Base-by-base conservation (phyloP, 2,329 filamentous ascomycete species). In the Cladophialophora psammophila region DNA sequence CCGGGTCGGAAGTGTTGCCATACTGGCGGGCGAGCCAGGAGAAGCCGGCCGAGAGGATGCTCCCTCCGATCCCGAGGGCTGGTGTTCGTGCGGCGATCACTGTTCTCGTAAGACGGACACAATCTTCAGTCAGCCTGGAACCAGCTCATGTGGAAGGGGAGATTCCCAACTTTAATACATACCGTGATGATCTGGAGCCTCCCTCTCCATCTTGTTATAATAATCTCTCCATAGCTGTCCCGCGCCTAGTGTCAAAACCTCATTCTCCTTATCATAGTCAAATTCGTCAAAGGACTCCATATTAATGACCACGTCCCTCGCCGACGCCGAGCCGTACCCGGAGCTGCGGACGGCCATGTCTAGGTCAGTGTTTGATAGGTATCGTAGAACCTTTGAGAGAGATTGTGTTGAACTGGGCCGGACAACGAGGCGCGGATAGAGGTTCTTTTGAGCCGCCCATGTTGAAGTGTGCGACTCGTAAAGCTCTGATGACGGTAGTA, bases 61-160 rank as follows among this genome's bases (percentile, higher is more conserved):
- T 73, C 0, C 80, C 80, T 2, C 75, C 75, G 5, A 81, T 78
- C 7, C 80, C 79, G 6, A 82, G 75, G 69, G 74, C 78, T 0
- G 76, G 76, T 26, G 76, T 78, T 32, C 79, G 72, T 1, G 78
- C 76, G 1, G 76, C 75, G 0, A 80, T 72, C 15, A 78, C 76
- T 72, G 32, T 13, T 61, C 31, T 45, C 48, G 48, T 9, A 68
- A 38, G 2, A 34, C 1, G 32, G 9, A 13, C 10, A 18, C 3
- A 31, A 55, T n/a, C 4, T 35, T 55, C 15, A n/a, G 52, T n/a
- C 15, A 55, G 52, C 52, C 20, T 12, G 15, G 10, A 57, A 9
- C 13, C 18, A 26, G 18, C 34, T 40, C n/a, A 7, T 18, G 13
- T 13, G 38, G 5, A 26, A 4, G 20, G 38, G 52, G 32, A 0